Evolutionary conservation across 2,329 filamentous ascomycete species (phyloP), one percentile per base, ranked within the genome.

Genomic region (Sclerotinia nivalis): DNA sequence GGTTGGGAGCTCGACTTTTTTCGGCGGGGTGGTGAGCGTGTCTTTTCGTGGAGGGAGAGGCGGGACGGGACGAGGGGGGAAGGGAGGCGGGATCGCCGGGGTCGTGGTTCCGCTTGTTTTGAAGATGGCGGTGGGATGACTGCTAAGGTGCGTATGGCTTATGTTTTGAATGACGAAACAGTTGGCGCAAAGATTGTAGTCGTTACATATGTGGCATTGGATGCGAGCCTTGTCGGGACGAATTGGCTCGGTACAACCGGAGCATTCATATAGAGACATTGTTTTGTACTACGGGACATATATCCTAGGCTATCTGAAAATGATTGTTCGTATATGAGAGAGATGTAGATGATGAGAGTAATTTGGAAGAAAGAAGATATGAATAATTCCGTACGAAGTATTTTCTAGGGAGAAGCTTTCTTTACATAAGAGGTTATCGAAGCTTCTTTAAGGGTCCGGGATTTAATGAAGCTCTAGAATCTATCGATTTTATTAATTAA

Each of bases 111-210:
- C 18, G 71, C 71, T 37, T 68, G 69, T 40, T 54, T 71, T 75
- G 40, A 74, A 58, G 7, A 75, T 66, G 67, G 69, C 69, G 7
- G 74, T 74, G 22, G 66, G 66, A 31, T 68, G 66, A 18, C 37
- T 68, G 66, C 12, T 20, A 12, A 50, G 28, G n/a, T 54, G 72
- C 40, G 66, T 74, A 70, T 22, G 71, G 61, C 13, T 72, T 40
- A 71, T 74, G 15, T 73, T 58, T 40, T 75, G 72, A 15, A 75
- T 73, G 18, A 75, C 72, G 60, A 72, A 72, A 66, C 75, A 76
- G 49, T 76, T 75, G n/a, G 75, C 64, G 54, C 75, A 76, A 15
- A 76, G 72, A 49, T 76, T 69, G 58, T 73, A 74, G 34, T 73
- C 66, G 15, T 59, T 47, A 34, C 50, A 56, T 9, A 45, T 55